Evolutionary conservation across 108 stramenopile genomes (phyloP), one percentile per base, ranked within the genome.

Genomic region (Seminavis robusta): DNA sequence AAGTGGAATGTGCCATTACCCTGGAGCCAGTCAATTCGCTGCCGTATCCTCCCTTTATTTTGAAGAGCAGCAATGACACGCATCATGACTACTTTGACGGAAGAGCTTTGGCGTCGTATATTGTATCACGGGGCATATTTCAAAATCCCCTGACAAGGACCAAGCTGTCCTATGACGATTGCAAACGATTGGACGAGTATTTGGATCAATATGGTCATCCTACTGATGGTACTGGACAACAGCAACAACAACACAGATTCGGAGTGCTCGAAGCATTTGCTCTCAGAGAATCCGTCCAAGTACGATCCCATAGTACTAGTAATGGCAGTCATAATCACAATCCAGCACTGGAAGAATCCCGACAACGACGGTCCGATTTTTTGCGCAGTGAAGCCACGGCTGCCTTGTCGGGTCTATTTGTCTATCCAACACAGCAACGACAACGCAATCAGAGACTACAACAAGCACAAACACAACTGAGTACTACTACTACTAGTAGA

Each of bases 1-100:
- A 74, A 33, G n/a, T n/a, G n/a, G 79, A 80, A 54, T 82, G 83
- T 31, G 83, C 86, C 8, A 88, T 88, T 13, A 78, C 81, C 8
- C 45, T 83, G 49, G 83, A 84, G 42, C 63, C 76, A 2, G 33
- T 88, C 1, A 56, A 54, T 1, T 61, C 71, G 20, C 61, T 88
- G 11, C 64, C 62, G 13, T 88, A 88, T 44, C 82, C 82, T 3
- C 82, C 86, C 5, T 87, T 87, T 61, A 36, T 37, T 1, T 47
- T 84, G 48, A 28, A 37, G 11, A 40, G 10, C 56, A 51, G 17
- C 30, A 42, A 42, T 33, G 50, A 47, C 0, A 41, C 33, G 2
- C 48, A n/a, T 15, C 17, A 49, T 37, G 69, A 62, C 26, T 74
- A 69, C 63, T 88, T 84, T 55, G 86, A 88, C 50, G 86, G 86